Conservation (phyloP, 805 yeast genomes). For the Nakazawaea molendinolei region DNA sequence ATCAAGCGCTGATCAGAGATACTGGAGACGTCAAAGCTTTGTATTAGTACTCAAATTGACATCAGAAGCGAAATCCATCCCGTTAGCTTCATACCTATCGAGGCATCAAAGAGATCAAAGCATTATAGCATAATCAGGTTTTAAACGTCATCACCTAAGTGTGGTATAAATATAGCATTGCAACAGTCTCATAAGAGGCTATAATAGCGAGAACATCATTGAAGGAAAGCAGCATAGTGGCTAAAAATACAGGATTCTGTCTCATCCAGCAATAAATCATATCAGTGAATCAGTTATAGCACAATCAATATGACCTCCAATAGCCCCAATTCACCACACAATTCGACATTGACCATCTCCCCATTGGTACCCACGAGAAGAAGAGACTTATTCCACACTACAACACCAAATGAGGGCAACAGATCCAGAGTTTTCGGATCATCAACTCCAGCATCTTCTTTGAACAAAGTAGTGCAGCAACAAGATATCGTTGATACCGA, state of each 20-base stretch:
- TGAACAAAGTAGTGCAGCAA: slow-evolving; percentile 14
- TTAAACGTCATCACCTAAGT: too few species aligned
- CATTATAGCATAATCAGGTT: too few species aligned
- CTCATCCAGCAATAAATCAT: neutral
- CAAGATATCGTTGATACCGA: slow-evolving; percentile 14
- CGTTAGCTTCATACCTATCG: too few species aligned
- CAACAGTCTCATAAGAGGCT: too few species aligned
- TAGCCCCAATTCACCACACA: slow-evolving; percentile 44
- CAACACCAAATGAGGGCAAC: slow-evolving; percentile 24
- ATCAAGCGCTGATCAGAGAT: too few species aligned
- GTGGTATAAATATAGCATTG: too few species aligned
- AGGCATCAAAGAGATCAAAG: too few species aligned
- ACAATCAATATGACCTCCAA: slow-evolving; percentile 4
- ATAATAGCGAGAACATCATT: too few species aligned
- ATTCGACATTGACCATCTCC: slow-evolving; percentile 67
- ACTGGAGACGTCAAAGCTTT: too few species aligned
- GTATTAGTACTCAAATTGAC: too few species aligned
- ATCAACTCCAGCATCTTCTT: slow-evolving; percentile 17
- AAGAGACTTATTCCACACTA: slow-evolving; percentile 25
- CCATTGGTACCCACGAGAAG: slow-evolving; percentile 43
- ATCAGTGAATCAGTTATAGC: neutral
- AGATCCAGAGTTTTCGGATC: slow-evolving; percentile 6
- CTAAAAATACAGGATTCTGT: neutral
- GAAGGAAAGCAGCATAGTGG: neutral
- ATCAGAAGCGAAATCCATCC: too few species aligned